Base-by-base conservation (phyloP, 257 asterid species). In the Scutellaria minor region DNA sequence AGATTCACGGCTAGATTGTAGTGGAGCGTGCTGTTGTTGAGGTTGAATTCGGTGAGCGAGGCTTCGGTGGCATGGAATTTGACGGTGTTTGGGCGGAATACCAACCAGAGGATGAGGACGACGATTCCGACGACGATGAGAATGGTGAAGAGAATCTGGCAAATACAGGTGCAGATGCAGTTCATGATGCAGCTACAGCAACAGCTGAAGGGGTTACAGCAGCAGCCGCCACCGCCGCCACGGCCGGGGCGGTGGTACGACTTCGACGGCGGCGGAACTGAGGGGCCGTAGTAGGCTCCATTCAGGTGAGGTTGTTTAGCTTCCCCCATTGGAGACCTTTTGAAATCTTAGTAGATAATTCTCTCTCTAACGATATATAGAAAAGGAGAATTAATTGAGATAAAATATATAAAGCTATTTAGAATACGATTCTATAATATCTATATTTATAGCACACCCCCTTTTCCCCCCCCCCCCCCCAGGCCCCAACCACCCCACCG, bases 281-380 rank as follows among this genome's bases (percentile, higher is more conserved):
- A 82, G 2, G 99, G 99, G 66, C 99, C 97, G 81, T 91, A 94
- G 79, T 87, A 90, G 57, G 95, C 95, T 45, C 97, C 98, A 83
- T 94, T 89, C 73, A 94, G 79, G 22, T 79, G 79, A 15, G 86
- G 68, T 55, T 83, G 78, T 11, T 22, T 61, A 2, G 74, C 22
- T 24, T 77, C 78, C 6, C 70, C 82, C 87, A 80, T 74, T 48
- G 71, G 20, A 41, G 66, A 59, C 13, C 27, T 44, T 62, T 55
- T 11, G 67, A 31, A 20, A 31, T 4, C 37, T 44, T 39, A 9
- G 14, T 40, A 48, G 74, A 72, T 68, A 40, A 48, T 53, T 47
- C 41, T 12, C 13, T 13, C 63, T 50, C 6, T 56, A 11, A n/a
- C 9, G 48, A 58, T 48, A 27, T 5, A 69, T 14, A 51, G 54